A percentile compares a stretch with the other conserved stretches of the same genome.
phyloP scores from a whole-genome alignment of 106 monocot species.

The Phalaenopsis aphrodite region DNA sequence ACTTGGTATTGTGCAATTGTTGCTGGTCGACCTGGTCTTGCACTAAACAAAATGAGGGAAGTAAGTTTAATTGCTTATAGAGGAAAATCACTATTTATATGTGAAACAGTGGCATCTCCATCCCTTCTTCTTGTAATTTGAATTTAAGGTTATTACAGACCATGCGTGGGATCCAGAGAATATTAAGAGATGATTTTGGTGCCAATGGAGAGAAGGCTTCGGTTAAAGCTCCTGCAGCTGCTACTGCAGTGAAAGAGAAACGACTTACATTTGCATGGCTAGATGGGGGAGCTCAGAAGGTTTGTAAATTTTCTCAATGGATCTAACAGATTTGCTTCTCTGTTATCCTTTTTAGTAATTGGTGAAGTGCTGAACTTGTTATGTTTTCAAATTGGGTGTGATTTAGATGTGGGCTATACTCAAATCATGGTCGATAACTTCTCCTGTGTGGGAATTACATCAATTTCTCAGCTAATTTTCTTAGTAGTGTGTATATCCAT shows the following conservation, averaged over 20 bases:
- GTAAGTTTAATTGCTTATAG: conserved; percentile 25
- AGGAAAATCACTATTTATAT: background rate
- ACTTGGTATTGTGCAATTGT: conserved; percentile 92
- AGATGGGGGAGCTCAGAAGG: conserved; percentile 86
- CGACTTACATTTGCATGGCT: conserved; percentile 87
- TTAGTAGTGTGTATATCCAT: background rate
- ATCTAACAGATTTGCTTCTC: background rate
- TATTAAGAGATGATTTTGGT: conserved; percentile 21
- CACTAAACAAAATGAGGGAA: conserved; percentile 75
- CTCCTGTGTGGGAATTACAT: background rate
- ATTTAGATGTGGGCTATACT: background rate
- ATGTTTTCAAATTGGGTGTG: background rate
- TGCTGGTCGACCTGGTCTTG: conserved; percentile 71
- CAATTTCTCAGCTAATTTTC: background rate
- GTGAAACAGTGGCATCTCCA: background rate
- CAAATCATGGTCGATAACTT: background rate
- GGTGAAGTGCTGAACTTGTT: background rate
- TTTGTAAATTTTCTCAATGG: conserved; percentile 11
- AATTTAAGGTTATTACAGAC: conserved; percentile 36
- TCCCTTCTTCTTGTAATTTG: background rate
- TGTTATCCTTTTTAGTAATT: background rate
- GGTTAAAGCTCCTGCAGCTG: conserved; percentile 24
- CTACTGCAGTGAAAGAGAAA: conserved; percentile 49
- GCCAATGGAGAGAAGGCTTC: conserved; percentile 12
- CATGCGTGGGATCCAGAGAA: conserved; percentile 40